Evolutionary conservation across 257 asterid species (phyloP).

Genomic region (Solanum megistacrolobum): DNA sequence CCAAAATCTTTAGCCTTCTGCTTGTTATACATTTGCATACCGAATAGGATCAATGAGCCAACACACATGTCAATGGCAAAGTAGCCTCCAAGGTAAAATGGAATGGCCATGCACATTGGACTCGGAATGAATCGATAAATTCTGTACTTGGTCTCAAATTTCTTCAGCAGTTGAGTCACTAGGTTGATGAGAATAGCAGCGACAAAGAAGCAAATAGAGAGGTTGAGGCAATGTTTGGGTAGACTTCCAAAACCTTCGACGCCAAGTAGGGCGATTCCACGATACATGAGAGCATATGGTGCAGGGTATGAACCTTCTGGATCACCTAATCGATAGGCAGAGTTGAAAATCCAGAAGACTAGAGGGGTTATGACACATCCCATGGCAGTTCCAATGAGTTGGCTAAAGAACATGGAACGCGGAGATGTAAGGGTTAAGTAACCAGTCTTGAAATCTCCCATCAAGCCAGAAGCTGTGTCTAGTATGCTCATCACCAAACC

Average conservation of each 20-base stretch:
- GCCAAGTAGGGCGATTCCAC: constrained; percentile 28
- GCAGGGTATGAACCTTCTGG: constrained; percentile 24
- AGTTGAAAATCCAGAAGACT: constrained; percentile 2
- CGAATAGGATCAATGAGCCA: constrained; percentile 51
- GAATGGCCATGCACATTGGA: constrained; percentile 86
- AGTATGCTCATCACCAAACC: constrained; percentile 29
- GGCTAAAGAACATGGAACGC: constrained; percentile 29
- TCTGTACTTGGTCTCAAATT: constrained; percentile 29
- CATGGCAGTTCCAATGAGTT: constrained; percentile 25
- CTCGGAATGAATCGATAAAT: constrained; percentile 47
- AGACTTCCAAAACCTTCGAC: constrained; percentile 37
- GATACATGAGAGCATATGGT: constrained; percentile 26
- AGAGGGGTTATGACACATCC: constrained; percentile 31
- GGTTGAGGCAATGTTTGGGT: constrained; percentile 45
- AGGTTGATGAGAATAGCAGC: constrained; percentile 23
- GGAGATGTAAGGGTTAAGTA: constrained; percentile 32
- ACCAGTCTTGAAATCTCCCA: constrained; percentile 38
- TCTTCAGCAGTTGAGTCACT: constrained; percentile 7
- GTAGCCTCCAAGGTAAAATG: constrained; percentile 57
- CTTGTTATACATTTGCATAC: constrained; percentile 29
- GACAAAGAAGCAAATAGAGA: constrained; percentile 22
- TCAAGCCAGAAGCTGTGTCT: constrained; percentile 23
- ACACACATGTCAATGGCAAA: constrained; percentile 76
- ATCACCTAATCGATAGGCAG: not conserved
- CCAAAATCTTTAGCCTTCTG: constrained; percentile 22